These are phyloP conservation scores for Tephrocybe sp. DNA, from an alignment of 768 basidiomycete species.

Conservation along the genomic window DNA sequence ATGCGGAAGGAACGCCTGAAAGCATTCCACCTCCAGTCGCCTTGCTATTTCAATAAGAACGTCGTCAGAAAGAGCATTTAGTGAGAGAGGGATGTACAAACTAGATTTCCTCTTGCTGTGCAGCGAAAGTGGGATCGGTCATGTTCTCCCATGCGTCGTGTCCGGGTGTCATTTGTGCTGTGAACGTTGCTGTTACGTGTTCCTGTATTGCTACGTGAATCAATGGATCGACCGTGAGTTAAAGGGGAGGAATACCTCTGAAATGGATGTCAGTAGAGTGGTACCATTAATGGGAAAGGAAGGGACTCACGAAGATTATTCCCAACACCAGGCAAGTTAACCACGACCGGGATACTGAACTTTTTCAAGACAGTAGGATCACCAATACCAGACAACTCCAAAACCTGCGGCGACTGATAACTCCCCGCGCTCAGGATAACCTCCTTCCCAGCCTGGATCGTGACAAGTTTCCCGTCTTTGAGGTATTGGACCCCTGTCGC, in stretches of 20 bases:
- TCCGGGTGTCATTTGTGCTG: neutral
- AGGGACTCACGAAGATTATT: conserved; percentile 10
- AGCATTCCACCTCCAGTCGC: conserved; percentile 3
- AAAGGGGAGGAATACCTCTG: neutral
- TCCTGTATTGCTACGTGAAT: neutral
- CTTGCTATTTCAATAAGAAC: neutral
- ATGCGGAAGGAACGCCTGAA: neutral
- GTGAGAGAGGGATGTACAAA: neutral
- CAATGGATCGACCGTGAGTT: too few relatives aligned
- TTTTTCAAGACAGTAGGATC: neutral
- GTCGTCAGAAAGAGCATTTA: neutral
- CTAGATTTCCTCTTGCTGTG: neutral
- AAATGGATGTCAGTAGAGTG: neutral
- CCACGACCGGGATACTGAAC: neutral
- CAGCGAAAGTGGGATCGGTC: neutral
- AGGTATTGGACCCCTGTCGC: conserved; percentile 3
- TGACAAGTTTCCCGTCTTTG: neutral
- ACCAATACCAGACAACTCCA: conserved; percentile 14
- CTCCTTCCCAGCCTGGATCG: conserved; percentile 2
- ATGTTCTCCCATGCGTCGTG: neutral
- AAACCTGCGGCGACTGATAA: conserved; percentile 2
- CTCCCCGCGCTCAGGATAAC: conserved; percentile 9
- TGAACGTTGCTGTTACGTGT: neutral
- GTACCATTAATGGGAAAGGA: too few relatives aligned
- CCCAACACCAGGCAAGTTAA: conserved; percentile 13